Base-by-base conservation (phyloP, 164 flowering plant genomes). In the Vitis amurensis region DNA sequence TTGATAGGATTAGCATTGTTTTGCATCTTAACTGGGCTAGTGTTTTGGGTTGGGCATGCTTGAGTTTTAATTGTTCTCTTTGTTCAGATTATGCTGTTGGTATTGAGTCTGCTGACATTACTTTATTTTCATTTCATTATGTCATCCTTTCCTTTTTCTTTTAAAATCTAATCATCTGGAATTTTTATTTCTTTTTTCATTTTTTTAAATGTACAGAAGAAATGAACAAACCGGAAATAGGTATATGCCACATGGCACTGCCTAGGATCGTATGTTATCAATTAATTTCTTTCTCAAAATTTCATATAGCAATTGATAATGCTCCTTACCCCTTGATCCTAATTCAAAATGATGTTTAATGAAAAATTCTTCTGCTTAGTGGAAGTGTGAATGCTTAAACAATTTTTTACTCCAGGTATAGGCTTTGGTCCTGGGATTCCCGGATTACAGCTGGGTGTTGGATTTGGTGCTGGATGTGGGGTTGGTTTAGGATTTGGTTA, bases 381-480 rank as follows among this genome's bases (percentile, higher is more conserved):
- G 37, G 29, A 63, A 27, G 1, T 55, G 11, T 13, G 2, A 12
- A 19, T 55, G 16, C 5, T 37, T 16, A 47, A 49, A 29, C 27
- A 30, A 48, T 66, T 27, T 2, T 51, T 49, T 64, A 9, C 37
- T 55, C 29, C 80, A 92, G 96, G 98, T 76, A 78, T 73, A 10
- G 99, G 98, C 11, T 69, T 95, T 57, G 99, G 99, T 69, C 84
- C 90, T 61, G 98, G 97, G 64, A 69, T 94, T 74, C 98, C 97
- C 19, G 97, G 98, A 11, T 55, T 94, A 67, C 94, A 89, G 66
- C 16, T 92, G 9, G 97, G 97, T 58, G 76, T 87, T 77, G 98
- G 98, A 44, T 9, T 92, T 52, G 98, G 98, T 55, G 97, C 84
- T 66, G 99, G 99, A 57, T 94, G 99, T 82, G 99, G 99, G 23